These are phyloP conservation scores for Thermothielavioides terrestris DNA, from an alignment of 495 filamentous ascomycete species.

Conservation along the genomic window DNA sequence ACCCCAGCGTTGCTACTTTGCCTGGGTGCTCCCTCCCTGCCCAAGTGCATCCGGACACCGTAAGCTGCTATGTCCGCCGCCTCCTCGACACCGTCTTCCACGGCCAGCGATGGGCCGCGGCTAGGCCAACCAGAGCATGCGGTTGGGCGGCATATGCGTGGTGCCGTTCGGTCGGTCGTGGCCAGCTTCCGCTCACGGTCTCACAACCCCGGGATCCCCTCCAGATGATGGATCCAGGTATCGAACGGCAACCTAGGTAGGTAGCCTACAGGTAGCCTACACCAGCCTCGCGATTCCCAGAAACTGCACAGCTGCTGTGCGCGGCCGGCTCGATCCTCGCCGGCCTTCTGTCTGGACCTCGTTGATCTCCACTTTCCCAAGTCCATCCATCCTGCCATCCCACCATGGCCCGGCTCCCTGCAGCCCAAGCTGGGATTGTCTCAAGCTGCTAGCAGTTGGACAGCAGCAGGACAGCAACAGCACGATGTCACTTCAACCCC, in stretches of 20 bases:
- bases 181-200: constrained; percentile 5
- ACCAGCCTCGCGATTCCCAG: constrained; percentile 15
- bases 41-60: not conserved
- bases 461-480: constrained; percentile 2
- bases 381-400: not conserved
- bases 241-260: too few species aligned
- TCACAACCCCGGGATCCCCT: constrained; percentile 4
- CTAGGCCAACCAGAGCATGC: constrained; percentile 2
- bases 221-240: too few species aligned
- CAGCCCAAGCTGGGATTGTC: constrained; percentile 6
- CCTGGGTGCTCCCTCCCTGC: too few species aligned
- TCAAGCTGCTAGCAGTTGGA: constrained; percentile 12
- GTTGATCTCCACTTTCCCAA: constrained; percentile 3
- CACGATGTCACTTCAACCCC: constrained; percentile 13
- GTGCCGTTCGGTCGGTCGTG: not conserved
- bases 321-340: constrained; percentile 4
- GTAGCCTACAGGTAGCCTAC: too few species aligned
- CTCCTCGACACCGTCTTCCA: constrained; percentile 1
- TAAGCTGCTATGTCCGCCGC: constrained; percentile 4
- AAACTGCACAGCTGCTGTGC: not conserved
- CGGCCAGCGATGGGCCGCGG: constrained; percentile 7
- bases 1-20: too few species aligned
- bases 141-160: constrained; percentile 5
- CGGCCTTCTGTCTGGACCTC: not conserved
- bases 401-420: constrained; percentile 2